A percentile compares a stretch with the other conserved stretches of the same genome.
Evolutionary conservation across 768 basidiomycete genomes (phyloP).

Genomic region (Suillus decipiens): DNA sequence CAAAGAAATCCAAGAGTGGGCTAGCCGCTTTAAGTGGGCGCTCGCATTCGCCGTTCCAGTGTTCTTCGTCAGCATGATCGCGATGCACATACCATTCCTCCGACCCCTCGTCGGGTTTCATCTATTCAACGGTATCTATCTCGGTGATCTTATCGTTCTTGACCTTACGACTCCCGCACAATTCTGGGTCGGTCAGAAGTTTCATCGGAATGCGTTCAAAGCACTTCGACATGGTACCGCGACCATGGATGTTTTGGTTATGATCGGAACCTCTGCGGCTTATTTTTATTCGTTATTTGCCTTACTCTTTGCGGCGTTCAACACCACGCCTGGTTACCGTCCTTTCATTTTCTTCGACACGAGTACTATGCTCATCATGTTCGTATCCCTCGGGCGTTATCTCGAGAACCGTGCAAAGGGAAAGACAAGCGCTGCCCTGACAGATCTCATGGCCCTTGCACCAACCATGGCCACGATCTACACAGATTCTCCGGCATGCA

Average conservation of each 20-base stretch:
- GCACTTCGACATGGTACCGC: constrained; percentile 85
- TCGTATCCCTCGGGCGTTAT: constrained; percentile 93
- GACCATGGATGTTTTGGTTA: constrained; percentile 98
- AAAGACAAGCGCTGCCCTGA: constrained; percentile 93
- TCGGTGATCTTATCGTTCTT: constrained; percentile 79
- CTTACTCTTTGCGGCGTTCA: constrained; percentile 67
- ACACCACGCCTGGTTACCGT: constrained; percentile 63
- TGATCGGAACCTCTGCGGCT: constrained; percentile 92
- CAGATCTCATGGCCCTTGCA: constrained; percentile 92
- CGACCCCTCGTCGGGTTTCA: constrained; percentile 49
- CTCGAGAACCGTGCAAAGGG: constrained; percentile 98
- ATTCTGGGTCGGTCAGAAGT: constrained; percentile 86
- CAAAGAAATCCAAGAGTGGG: constrained; percentile 93
- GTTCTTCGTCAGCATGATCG: constrained; percentile 89
- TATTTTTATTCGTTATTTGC: constrained; percentile 84
- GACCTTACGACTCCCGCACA: constrained; percentile 88
- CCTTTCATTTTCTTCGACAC: constrained; percentile 98
- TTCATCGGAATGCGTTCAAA: constrained; percentile 90
- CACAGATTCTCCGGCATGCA: constrained; percentile 78
- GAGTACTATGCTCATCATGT: constrained; percentile 97
- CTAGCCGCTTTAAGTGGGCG: constrained; percentile 71
- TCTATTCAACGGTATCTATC: constrained; percentile 68
- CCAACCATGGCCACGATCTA: constrained; percentile 97
- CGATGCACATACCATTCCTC: constrained; percentile 65
- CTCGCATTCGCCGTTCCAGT: constrained; percentile 87